Base-by-base conservation (phyloP, 345 rosid species). In the Eucalyptus polybractea region DNA sequence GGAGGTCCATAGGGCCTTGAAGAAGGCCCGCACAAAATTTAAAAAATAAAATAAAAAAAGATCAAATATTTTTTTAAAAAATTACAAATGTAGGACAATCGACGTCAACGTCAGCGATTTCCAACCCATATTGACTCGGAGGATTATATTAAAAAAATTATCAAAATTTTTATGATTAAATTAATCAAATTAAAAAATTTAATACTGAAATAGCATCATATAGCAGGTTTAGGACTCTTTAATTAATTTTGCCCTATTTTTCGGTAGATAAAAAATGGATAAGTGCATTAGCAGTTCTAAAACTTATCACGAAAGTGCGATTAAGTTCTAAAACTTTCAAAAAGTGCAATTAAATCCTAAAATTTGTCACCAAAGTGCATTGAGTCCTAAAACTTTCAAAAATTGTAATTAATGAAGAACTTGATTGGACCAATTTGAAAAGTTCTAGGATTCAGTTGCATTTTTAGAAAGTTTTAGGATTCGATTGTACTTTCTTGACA, bases 81-180 rank as follows among this genome's bases (percentile, higher is more conserved):
- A 10, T 72, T 21, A 37, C 29, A 76, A 76, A 6, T 0, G 3
- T 19, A 21, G 3, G 29, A 76, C 14, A 10, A 1, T 21, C 1
- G 2, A 37, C 0, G 2, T 7, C 8, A 1, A 76, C 5, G 2
- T 76, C 1, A 10, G 0, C 1, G 3, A 37, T 21, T 76, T 37
- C 21, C 13, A 6, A 37, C 5, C 45, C 11, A 72, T 72, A 37
- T 10, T 6, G 8, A 11, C 13, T 4, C 1, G 8, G 40, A 76
- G 27, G 27, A 72, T 5, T 72, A 76, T 13, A 37, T 37, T 76
- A 37, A 7, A 76, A 76, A 76, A 37, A 21, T 2, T 4, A 19
- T 7, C 7, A 37, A 21, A 76, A 6, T 7, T 0, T 69, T 3
- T 69, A 69, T 2, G 13, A 17, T 1, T 69, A 69, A 69, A 69